phyloP scores from a whole-genome alignment of 202 grass and related monocot genomes.

The Panicum virgatum region DNA sequence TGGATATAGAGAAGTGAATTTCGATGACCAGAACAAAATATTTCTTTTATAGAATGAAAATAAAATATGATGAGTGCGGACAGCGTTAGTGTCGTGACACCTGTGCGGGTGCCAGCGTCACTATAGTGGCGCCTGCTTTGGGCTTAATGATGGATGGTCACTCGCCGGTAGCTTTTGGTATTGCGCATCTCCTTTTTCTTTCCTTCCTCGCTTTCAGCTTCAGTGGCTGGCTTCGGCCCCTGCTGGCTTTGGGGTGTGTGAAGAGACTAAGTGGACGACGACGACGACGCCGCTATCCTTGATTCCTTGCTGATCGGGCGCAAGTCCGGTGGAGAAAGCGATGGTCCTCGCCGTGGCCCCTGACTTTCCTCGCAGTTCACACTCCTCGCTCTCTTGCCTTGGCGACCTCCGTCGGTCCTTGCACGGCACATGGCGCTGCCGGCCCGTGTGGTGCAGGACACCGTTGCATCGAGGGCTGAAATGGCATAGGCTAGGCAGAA shows the following conservation, averaged over 20 bases:
- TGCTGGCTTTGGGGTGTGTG: slow-evolving; percentile 1
- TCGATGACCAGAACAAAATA: too few species aligned
- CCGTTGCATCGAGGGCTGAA: not conserved
- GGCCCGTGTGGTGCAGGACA: not conserved
- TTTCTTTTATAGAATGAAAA: too few species aligned
- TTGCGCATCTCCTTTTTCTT: slow-evolving; percentile 27
- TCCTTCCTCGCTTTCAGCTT: not conserved
- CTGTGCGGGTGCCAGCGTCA: slow-evolving; percentile 4
- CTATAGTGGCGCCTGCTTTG: not conserved
- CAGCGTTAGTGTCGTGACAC: slow-evolving; percentile 9
- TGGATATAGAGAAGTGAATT: too few species aligned
- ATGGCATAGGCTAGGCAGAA: not conserved
- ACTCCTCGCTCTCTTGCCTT: not conserved
- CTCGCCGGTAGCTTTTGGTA: slow-evolving; percentile 14
- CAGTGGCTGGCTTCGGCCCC: not conserved
- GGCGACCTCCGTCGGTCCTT: not conserved
- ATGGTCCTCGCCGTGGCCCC: not conserved
- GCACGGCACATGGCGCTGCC: not conserved
- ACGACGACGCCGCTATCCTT: not conserved
- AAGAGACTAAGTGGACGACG: not conserved
- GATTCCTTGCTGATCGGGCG: not conserved
- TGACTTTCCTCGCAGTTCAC: not conserved
- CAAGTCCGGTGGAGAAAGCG: not conserved
- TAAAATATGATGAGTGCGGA: too few species aligned
- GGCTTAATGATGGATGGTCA: slow-evolving; percentile 8